Base-by-base conservation (phyloP, 345 rosid species). In the Eutrema japonicum region DNA sequence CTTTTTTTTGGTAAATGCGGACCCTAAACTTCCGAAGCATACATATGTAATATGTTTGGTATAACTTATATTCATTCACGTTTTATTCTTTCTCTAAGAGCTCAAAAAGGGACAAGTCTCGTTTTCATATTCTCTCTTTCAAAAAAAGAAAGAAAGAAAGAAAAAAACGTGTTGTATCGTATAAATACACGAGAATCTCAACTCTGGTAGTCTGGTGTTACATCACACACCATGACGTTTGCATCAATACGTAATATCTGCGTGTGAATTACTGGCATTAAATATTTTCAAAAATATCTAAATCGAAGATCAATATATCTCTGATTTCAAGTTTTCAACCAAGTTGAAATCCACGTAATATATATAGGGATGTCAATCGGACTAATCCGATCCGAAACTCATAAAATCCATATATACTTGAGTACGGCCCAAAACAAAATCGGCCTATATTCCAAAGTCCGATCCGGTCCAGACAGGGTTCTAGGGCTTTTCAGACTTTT, bases 141-240 rank as follows among this genome's bases (percentile, higher is more conserved):
- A 11, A 40, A 43, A 42, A 12, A 57, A 45, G 10, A 40, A 8
- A 6, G 22, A 7, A 35, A 57, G 5, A 27, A 18, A 11, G 9
- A 3, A 5, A 4, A 38, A 10, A 6, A 37, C 2, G 37, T 26
- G 38, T 7, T 43, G 42, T 11, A 14, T 27, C 10, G 9, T 50
- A 12, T 5, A 18, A n/a, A 48, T 10, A 63, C 76, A 63, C 63
- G 70, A 72, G 76, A 63, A 33, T 52, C 63, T 72, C 26, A 18
- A 33, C 64, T 18, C 13, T 22, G 30, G n/a, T 35, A 33, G 54
- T 18, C 9, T 22, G 30, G n/a, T 35, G 12, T 47, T 65, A 13
- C 2, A 32, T 1, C 32, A 50, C 22, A 29, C 57, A 48, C n/a
- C 49, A 71, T 72, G 76, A 72, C 76, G 69, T 72, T 33, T 30